Evolutionary conservation across 108 stramenopile species (phyloP).

Genomic region (Cyclostephanos tholiformis): DNA sequence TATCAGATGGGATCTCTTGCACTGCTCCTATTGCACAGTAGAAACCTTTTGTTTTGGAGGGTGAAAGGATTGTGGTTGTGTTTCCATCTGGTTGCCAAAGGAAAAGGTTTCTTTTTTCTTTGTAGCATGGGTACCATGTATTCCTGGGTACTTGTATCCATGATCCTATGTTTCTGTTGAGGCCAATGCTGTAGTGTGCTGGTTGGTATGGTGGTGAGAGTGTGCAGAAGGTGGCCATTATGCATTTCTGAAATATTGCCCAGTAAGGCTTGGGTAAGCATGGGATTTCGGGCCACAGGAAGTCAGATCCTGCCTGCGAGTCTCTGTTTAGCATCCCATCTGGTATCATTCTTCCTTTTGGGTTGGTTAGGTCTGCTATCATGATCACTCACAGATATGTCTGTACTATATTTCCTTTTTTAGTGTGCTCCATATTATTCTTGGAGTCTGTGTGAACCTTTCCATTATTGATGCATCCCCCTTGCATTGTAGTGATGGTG

Average conservation of each 20-base stretch:
- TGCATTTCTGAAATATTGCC: background rate
- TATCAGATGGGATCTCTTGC: too few relatives aligned
- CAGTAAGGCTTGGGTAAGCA: background rate
- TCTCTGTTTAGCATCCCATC: conserved; percentile 1
- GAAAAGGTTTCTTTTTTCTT: background rate
- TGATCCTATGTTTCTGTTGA: background rate
- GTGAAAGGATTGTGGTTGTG: too few relatives aligned
- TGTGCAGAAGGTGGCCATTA: background rate
- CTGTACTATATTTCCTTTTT: too few relatives aligned
- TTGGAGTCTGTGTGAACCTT: too few relatives aligned
- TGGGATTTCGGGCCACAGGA: too few relatives aligned
- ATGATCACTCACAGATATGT: too few relatives aligned
- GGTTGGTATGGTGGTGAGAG: background rate
- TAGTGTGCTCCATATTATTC: too few relatives aligned
- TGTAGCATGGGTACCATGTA: conserved; percentile 4
- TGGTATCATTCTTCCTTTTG: background rate
- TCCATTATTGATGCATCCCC: too few relatives aligned
- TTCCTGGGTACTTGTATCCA: background rate
- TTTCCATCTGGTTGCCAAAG: background rate
- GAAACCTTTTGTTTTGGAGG: too few relatives aligned
- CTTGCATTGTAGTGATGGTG: too few relatives aligned
- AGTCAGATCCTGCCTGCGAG: conserved; percentile 1
- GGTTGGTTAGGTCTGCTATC: too few relatives aligned
- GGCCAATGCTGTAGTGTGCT: background rate
- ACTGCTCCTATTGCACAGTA: too few relatives aligned